Percentiles rank a stretch among this genome's conserved stretches.
Evolutionary conservation across 352 stramenopile genomes (phyloP).

Genomic region (Nothophytophthora sp.): DNA sequence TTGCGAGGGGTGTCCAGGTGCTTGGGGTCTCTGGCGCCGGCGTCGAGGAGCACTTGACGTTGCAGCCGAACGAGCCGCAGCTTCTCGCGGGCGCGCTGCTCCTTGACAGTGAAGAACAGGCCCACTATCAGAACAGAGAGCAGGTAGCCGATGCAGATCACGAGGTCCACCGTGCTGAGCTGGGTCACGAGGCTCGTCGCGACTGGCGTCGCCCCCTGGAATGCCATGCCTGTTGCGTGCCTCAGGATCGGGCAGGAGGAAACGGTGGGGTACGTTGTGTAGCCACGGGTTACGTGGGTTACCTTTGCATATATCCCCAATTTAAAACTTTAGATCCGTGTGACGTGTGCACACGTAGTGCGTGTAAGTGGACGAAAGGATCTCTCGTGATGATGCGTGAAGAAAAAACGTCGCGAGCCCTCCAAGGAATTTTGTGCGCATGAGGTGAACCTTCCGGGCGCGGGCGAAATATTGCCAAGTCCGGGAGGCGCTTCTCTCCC

Average conservation of each 20-base stretch:
- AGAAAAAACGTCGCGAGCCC: not conserved
- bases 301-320: no score
- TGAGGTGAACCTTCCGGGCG: not conserved
- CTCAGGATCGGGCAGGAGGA: not conserved
- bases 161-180: constrained; percentile 49
- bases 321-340: constrained; percentile 13
- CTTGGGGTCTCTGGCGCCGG: constrained; percentile 19
- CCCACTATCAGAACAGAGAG: constrained; percentile 65
- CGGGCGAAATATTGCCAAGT: no score
- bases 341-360: constrained; percentile 31
- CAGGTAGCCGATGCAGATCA: constrained; percentile 56
- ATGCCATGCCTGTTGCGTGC: constrained; percentile 9
- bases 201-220: constrained; percentile 7
- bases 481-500: no score
- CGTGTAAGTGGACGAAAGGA: constrained; percentile 27
- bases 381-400: not conserved
- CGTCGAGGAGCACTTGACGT: constrained; percentile 14
- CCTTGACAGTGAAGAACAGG: constrained; percentile 64
- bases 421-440: not conserved
- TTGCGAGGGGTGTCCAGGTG: constrained; percentile 7
- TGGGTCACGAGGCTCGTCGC: constrained; percentile 19
- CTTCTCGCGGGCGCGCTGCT: constrained; percentile 44
- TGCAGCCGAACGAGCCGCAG: constrained; percentile 31
- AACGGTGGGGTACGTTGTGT: not conserved
- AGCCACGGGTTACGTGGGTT: not conserved